These are phyloP conservation scores for Mucor sp. DNA, from an alignment of 371 early-diverging fungal genomes.

Conservation along the genomic window DNA sequence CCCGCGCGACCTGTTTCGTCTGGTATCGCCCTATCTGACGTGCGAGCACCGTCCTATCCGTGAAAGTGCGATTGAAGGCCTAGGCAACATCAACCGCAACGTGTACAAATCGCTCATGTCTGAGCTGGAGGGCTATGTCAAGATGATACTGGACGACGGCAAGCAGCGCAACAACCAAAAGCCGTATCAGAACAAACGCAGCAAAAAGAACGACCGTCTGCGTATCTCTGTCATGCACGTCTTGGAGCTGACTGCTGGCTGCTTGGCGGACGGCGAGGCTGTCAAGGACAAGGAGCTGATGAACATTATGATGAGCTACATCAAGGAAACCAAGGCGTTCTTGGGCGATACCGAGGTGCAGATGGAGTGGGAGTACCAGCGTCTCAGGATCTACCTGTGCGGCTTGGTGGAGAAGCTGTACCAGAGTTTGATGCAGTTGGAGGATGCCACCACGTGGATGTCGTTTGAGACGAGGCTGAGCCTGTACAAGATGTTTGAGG, in stretches of 20 bases:
- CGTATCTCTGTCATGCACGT: slow-evolving; percentile 79
- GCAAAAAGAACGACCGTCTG: slow-evolving; percentile 70
- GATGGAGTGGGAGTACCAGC: slow-evolving; percentile 87
- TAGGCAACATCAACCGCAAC: slow-evolving; percentile 71
- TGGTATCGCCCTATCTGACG: slow-evolving; percentile 66
- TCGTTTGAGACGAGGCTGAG: slow-evolving; percentile 79
- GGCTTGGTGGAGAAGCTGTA: slow-evolving; percentile 84
- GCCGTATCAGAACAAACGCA: slow-evolving; percentile 64
- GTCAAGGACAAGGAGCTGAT: slow-evolving; percentile 68
- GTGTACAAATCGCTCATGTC: slow-evolving; percentile 71
- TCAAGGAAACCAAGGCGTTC: slow-evolving; percentile 75
- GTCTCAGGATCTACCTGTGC: slow-evolving; percentile 86
- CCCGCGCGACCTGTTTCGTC: slow-evolving; percentile 61
- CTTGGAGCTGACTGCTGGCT: slow-evolving; percentile 70
- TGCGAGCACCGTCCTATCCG: slow-evolving; percentile 76
- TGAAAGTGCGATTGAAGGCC: slow-evolving; percentile 67
- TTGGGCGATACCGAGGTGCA: slow-evolving; percentile 73
- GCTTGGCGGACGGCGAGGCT: slow-evolving; percentile 57
- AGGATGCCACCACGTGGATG: slow-evolving; percentile 57
- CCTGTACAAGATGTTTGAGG: slow-evolving; percentile 85
- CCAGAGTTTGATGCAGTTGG: slow-evolving; percentile 56
- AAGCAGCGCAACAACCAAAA: slow-evolving; percentile 59
- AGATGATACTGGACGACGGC: slow-evolving; percentile 70
- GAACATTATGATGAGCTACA: slow-evolving; percentile 65
- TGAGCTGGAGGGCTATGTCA: slow-evolving; percentile 67